phyloP scores from a whole-genome alignment of 768 basidiomycete species.

The Infundibulicybe gibba region DNA sequence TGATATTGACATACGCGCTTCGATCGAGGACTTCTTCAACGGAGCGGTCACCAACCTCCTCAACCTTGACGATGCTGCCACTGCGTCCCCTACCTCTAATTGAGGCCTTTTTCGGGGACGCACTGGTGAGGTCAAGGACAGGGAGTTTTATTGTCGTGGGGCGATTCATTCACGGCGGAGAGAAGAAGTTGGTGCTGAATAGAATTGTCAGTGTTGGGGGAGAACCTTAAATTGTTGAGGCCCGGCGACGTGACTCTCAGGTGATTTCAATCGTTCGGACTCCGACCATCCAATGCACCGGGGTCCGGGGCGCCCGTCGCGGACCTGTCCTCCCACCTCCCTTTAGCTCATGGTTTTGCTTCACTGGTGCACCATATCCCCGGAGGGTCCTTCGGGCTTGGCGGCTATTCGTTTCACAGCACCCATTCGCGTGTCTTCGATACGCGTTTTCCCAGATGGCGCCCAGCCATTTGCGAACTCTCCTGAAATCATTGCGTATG shows the following conservation, averaged over 20 bases:
- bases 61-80: constrained; percentile 80
- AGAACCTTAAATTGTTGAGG: too few relatives aligned
- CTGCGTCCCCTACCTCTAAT: constrained; percentile 54
- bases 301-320: not conserved
- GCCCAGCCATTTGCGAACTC: constrained; percentile 56
- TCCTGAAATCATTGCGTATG: constrained; percentile 63
- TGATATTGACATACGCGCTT: constrained; percentile 77
- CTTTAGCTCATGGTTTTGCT: constrained; percentile 42
- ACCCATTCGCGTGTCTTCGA: constrained; percentile 62
- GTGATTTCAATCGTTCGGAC: constrained; percentile 19
- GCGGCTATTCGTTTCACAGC: constrained; percentile 71
- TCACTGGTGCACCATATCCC: constrained; percentile 65
- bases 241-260: too few relatives aligned
- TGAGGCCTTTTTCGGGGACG: constrained; percentile 21
- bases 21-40: constrained; percentile 78
- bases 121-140: constrained; percentile 33
- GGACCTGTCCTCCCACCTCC: constrained; percentile 1
- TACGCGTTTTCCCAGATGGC: constrained; percentile 69
- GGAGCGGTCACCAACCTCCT: constrained; percentile 70
- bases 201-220: not conserved
- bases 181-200: constrained; percentile 2
- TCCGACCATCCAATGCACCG: constrained; percentile 16
- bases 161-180: constrained; percentile 38
- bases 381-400: constrained; percentile 51
- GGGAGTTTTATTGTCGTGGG: constrained; percentile 56